Evolutionary conservation across 768 basidiomycete genomes (phyloP), one percentile per base, ranked within the genome.

Genomic region (Mycena epipterygia): DNA sequence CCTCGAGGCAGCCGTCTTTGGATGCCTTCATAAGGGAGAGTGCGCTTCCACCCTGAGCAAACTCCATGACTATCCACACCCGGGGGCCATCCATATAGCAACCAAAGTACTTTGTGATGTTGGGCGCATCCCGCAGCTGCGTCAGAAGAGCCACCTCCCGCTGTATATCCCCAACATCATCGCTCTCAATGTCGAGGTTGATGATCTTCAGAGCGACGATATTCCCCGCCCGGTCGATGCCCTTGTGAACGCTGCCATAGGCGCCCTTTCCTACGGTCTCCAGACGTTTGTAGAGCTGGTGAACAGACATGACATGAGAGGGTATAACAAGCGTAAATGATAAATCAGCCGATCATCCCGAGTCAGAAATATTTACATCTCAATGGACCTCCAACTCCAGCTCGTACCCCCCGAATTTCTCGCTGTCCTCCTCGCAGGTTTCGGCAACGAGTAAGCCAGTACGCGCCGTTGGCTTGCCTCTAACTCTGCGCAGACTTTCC

Each of bases 1-100:
- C 98, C 81, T 97, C 97, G 59, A 99, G 82, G 60, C 89, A 86
- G 0, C 89, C 90, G 68, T 89, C 89, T 71, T 86, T 89, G 71
- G 90, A 89, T 0, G 95, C 92, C 80, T 98, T 96, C 91, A 98
- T 96, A 74, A 99, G 86, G 3, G 95, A 94, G 52, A 95, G 86
- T 8, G 98, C 95, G 77, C 95, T 97, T 9, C 98, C 98, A 7
- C 97, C 97, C 72, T 96, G 92, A 11, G 98, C 98, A 75, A 92
- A 91, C 79, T 99, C 98, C 98, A 99, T 99, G 41, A 93, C 95
- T 74, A 99, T 99, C 97, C 98, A 99, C 13, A 99, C 95, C 56
- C 95, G 93, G 32, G 96, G 94, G 0, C 96, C 97, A 77, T 97
- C 94, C 78, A 98, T 88, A 82, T 94, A 92, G 82, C 96, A 98